Conservation (phyloP, 1,284 basidiomycete genomes). For the Coniferiporia sulphurascens region DNA sequence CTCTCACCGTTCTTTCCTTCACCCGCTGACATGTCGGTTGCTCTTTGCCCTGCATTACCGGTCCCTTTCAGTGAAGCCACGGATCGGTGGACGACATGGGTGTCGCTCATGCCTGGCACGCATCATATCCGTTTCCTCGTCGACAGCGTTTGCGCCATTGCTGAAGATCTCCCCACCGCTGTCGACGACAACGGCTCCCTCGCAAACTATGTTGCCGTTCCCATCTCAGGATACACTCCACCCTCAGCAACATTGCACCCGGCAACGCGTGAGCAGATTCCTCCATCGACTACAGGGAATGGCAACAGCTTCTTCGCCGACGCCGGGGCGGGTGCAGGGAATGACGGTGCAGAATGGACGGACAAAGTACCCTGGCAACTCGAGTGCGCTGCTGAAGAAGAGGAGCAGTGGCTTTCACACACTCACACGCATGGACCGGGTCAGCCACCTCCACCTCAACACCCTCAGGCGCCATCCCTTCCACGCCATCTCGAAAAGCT, state of each 20-base stretch:
- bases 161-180: conserved; percentile 81
- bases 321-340: conserved; percentile 19
- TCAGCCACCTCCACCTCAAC: conserved; percentile 53
- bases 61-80: conserved; percentile 28
- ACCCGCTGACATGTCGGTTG: conserved; percentile 8
- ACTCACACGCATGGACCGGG: conserved; percentile 28
- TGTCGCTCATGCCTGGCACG: conserved; percentile 80
- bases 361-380: conserved; percentile 70
- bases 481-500: conserved; percentile 93
- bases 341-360: conserved; percentile 58
- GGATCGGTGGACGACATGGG: conserved; percentile 40
- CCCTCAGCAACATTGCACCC: conserved; percentile 21
- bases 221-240: conserved; percentile 33
- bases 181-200: conserved; percentile 94
- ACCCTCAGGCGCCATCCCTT: conserved; percentile 81
- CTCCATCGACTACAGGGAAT: conserved; percentile 29
- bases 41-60: conserved; percentile 4
- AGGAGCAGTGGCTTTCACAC: conserved; percentile 68
- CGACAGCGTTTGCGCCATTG: conserved; percentile 82
- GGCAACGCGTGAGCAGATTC: conserved; percentile 15
- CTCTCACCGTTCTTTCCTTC: background rate
- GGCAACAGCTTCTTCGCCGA: conserved; percentile 22
- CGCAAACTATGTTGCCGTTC: conserved; percentile 86
- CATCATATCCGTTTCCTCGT: conserved; percentile 97
- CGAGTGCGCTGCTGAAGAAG: conserved; percentile 74